Percentiles rank a stretch among this genome's conserved stretches.
phyloP scores from a whole-genome alignment of 306 rosid genomes.

The Macrotyloma uniflorum region DNA sequence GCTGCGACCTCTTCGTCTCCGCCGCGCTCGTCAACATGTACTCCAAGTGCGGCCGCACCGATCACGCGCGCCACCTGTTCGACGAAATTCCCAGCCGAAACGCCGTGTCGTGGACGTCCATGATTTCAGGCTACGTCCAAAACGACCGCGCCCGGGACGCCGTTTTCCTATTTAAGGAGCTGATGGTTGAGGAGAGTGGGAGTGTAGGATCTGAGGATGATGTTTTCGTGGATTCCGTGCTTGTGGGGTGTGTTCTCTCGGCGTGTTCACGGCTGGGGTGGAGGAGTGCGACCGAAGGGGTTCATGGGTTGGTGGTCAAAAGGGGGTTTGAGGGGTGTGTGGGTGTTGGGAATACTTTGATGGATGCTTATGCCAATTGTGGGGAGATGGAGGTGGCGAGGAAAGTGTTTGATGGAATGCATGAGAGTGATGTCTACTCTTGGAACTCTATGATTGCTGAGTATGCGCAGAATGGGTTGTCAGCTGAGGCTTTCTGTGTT shows the following conservation, averaged over 20 bases:
- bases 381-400: slow-evolving; percentile 59
- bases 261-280: slow-evolving; percentile 68
- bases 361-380: slow-evolving; percentile 89
- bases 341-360: slow-evolving; percentile 76
- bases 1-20: slow-evolving; percentile 67
- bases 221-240: slow-evolving; percentile 59
- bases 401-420: slow-evolving; percentile 78
- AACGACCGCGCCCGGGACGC: slow-evolving; percentile 53
- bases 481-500: slow-evolving; percentile 66
- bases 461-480: slow-evolving; percentile 74
- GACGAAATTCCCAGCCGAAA: slow-evolving; percentile 71
- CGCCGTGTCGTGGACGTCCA: slow-evolving; percentile 84
- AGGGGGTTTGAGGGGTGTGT: slow-evolving; percentile 63
- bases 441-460: slow-evolving; percentile 88
- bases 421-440: slow-evolving; percentile 70
- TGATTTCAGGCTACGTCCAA: slow-evolving; percentile 68
- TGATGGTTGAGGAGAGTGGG: slow-evolving; percentile 57
- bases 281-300: slow-evolving; percentile 60
- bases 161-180: slow-evolving; percentile 61
- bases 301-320: slow-evolving; percentile 69
- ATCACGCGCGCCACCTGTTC: slow-evolving; percentile 65
- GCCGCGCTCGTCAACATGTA: slow-evolving; percentile 82
- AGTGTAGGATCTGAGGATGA: slow-evolving; percentile 31
- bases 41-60: slow-evolving; percentile 61
- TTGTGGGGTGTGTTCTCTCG: slow-evolving; percentile 66